Percentiles rank a stretch among this genome's conserved stretches.
These are phyloP conservation scores for Vigna mungo DNA, from an alignment of 306 rosid species.

Conservation along the genomic window DNA sequence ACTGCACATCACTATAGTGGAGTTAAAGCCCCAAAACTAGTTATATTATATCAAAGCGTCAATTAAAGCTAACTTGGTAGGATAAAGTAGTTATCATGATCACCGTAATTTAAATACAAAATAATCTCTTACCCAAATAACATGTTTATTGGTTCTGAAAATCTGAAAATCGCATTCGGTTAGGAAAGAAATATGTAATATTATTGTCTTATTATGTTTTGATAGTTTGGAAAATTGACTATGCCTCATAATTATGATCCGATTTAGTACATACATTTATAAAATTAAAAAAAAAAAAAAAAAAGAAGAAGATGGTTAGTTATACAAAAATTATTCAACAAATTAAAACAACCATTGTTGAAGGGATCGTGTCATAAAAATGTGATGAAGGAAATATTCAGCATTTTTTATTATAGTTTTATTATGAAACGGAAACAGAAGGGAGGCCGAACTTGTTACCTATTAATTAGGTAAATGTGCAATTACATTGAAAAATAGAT, in stretches of 20 bases:
- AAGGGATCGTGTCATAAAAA: constrained; percentile 17
- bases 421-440: background rate
- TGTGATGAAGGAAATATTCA: constrained; percentile 9
- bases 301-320: background rate
- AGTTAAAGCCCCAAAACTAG: constrained; percentile 26
- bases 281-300: background rate
- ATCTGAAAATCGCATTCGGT: background rate
- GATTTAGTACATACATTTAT: background rate
- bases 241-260: background rate
- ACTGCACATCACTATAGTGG: background rate
- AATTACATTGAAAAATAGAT: background rate
- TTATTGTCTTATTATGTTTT: constrained; percentile 20
- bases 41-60: constrained; percentile 12
- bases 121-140: background rate
- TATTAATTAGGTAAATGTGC: background rate
- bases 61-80: background rate
- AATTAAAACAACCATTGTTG: background rate
- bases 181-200: constrained; percentile 6
- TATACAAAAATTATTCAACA: background rate
- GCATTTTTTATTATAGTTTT: background rate
- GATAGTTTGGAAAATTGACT: background rate
- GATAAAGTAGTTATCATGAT: background rate
- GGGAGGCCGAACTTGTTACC: background rate
- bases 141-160: constrained; percentile 6
- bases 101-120: background rate